Evolutionary conservation across 495 filamentous ascomycete genomes (phyloP), one percentile per base, ranked within the genome.

Genomic region (Penicillium chermesinum): DNA sequence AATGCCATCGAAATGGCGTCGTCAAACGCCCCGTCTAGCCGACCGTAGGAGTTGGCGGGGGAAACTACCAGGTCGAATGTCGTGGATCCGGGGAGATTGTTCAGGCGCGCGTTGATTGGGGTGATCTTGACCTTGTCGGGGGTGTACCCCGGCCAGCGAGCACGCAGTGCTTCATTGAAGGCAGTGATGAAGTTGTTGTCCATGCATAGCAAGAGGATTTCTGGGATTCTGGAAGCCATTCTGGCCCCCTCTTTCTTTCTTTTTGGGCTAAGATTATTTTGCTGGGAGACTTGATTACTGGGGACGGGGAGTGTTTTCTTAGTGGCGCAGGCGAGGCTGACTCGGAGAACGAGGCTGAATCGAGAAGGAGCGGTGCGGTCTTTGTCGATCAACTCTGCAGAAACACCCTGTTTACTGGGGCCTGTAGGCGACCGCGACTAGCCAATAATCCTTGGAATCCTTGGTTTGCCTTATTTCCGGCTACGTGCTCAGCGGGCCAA

Each of bases 11-110:
- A 75, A 52, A 79, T 74, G 6, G 76, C 74, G 45, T 75, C 66
- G 59, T 79, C 76, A 53, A 78, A 79, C 46, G 61, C 72, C 36
- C 76, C 76, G 45, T 78, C 75, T 2, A 79, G 62, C 2, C 66
- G 66, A 44, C 64, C 75, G 55, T 73, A 77, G 12, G 71, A 76
- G 61, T 79, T 79, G 39, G 75, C 73, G 5, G 75, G 75, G 6
- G 74, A 78, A 38, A 78, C 73, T 14, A 79, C 61, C 8, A 71
- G 58, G 56, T 76, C 66, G 48, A 73, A 77, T 17, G 52, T 65
- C 16, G 54, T 48, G 12, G 22, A 36, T 3, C 47, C 4, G 3
- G 57, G 46, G 7, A 76, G 52, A 13, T 50, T 50, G 39, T 61
- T 57, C 30, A 76, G 66, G 30, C 54, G 54, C 36, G 57, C 51